phyloP scores from a whole-genome alignment of 176 grass and related monocot species.

The Carex parvula region DNA sequence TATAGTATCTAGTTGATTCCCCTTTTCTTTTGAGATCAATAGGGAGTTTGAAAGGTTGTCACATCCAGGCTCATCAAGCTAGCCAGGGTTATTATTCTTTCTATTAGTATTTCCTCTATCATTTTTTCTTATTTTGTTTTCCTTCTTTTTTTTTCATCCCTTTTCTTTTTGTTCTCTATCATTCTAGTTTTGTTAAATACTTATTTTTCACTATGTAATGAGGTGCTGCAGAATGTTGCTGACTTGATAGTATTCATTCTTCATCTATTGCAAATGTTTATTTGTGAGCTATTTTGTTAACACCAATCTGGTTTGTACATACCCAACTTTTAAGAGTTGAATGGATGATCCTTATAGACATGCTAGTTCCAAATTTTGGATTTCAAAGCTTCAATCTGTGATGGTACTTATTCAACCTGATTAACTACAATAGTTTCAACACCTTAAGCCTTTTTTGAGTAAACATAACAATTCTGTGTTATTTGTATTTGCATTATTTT shows the following conservation, averaged over 20 bases:
- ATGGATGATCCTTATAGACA: neutral
- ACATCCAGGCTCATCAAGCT: slow-evolving; percentile 4
- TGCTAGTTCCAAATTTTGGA: neutral
- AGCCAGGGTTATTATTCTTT: slow-evolving; percentile 7
- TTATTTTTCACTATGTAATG: slow-evolving; percentile 3
- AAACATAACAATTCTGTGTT: neutral
- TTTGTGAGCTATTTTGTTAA: slow-evolving; percentile 1
- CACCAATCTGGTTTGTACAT: neutral
- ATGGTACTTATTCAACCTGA: neutral
- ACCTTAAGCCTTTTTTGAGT: neutral
- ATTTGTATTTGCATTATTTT: neutral
- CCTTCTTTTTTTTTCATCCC: neutral
- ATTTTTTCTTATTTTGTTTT: neutral
- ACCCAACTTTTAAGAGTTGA: neutral
- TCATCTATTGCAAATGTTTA: neutral
- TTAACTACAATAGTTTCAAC: neutral
- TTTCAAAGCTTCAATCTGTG: neutral
- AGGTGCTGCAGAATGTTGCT: neutral
- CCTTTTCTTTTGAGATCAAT: neutral
- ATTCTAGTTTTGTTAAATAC: neutral
- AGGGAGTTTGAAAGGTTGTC: neutral
- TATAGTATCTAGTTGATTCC: slow-evolving; percentile 14
- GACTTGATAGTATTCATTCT: neutral
- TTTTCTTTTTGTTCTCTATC: slow-evolving; percentile 1
- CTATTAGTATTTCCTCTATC: neutral